phyloP scores from a whole-genome alignment of 805 yeast species.

The Tetrapisispora taiwanensis region DNA sequence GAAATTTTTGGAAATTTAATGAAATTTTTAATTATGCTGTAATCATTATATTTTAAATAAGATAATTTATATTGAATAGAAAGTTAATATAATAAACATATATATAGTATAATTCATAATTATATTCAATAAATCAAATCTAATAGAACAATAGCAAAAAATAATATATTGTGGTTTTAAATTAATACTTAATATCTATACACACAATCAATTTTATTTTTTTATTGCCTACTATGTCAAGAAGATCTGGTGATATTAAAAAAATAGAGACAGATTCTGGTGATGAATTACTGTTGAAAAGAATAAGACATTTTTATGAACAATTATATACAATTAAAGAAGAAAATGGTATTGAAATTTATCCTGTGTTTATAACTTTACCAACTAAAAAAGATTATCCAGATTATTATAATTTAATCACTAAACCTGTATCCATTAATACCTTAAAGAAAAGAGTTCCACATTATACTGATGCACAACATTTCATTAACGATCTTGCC shows the following conservation, averaged over 20 bases:
- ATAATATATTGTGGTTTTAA: too few relatives aligned
- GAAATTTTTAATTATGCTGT: too few relatives aligned
- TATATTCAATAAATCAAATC: too few relatives aligned
- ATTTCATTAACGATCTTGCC: conserved; percentile 65
- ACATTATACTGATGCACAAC: conserved; percentile 50
- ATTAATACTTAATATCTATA: too few relatives aligned
- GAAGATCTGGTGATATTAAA: conserved; percentile 5
- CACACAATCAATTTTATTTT: too few relatives aligned
- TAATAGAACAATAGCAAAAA: too few relatives aligned
- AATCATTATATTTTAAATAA: too few relatives aligned
- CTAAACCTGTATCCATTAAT: conserved; percentile 72
- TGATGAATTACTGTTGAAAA: conserved; percentile 1
- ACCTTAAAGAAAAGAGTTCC: conserved; percentile 55
- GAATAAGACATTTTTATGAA: conserved; percentile 13
- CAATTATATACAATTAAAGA: conserved; percentile 20
- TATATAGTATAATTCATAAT: too few relatives aligned
- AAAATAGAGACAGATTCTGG: conserved; percentile 3
- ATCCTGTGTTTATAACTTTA: conserved; percentile 30
- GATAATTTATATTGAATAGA: too few relatives aligned
- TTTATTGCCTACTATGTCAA: too few relatives aligned
- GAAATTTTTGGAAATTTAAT: not conserved
- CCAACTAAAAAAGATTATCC: conserved; percentile 60
- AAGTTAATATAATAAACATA: too few relatives aligned
- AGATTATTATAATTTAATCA: conserved; percentile 72
- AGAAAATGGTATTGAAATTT: conserved; percentile 20